These are phyloP conservation scores for Phytophthora fragariae DNA, from an alignment of 352 stramenopile species.

Conservation along the genomic window DNA sequence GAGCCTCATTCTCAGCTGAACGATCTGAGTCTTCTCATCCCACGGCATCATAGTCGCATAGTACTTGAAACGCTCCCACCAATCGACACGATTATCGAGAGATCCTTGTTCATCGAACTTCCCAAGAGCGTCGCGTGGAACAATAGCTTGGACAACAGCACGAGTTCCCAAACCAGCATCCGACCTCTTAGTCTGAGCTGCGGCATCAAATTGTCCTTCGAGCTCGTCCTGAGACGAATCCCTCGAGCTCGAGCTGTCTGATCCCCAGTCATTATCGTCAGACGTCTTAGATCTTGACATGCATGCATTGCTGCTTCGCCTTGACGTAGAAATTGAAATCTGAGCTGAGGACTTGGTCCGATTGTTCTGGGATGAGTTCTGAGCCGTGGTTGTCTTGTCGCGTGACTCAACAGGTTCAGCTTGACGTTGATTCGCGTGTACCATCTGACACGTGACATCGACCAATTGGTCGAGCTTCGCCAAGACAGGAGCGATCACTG, in stretches of 20 bases:
- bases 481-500: no score
- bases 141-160: neutral
- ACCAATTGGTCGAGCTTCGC: no score
- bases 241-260: neutral
- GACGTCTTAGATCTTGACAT: no score
- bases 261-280: no score
- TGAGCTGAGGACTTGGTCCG: no score
- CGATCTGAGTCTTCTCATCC: neutral
- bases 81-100: neutral
- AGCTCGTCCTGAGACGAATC: neutral
- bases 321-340: no score
- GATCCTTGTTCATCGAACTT: neutral
- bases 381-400: no score
- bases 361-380: no score
- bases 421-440: no score
- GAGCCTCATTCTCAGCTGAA: neutral
- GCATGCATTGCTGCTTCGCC: no score
- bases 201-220: neutral
- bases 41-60: slow-evolving; percentile 1
- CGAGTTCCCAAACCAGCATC: neutral
- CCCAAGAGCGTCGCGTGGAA: neutral
- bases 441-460: no score
- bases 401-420: no score
- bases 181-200: neutral
- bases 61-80: slow-evolving; percentile 13